Conservation (phyloP, 2,329 filamentous ascomycete genomes). For the Ophiocordyceps unilateralis region DNA sequence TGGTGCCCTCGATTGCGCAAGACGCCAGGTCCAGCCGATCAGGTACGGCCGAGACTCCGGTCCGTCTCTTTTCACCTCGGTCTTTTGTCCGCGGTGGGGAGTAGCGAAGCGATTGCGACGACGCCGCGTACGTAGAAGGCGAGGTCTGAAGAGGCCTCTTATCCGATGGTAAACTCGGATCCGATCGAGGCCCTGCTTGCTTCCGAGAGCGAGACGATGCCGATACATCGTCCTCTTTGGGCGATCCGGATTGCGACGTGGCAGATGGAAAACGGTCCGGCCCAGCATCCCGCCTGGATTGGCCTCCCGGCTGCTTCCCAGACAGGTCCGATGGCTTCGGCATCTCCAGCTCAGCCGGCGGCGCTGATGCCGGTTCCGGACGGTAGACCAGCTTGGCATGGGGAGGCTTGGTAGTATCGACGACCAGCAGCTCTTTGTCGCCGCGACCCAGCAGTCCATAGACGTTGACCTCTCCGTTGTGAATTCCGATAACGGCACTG, state of each 20-base stretch:
- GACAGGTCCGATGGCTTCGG: not conserved
- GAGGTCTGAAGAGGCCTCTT: not conserved
- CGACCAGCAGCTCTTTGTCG: slow-evolving; percentile 48
- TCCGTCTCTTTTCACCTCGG: not conserved
- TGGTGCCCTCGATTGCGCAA: not conserved
- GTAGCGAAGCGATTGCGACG: no score
- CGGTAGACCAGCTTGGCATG: slow-evolving; percentile 26
- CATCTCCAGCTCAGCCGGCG: not conserved
- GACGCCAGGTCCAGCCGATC: not conserved
- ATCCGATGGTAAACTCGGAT: not conserved
- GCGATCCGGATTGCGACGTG: not conserved
- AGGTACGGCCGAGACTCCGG: not conserved
- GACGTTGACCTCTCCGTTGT: slow-evolving; percentile 45
- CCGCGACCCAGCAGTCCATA: slow-evolving; percentile 57
- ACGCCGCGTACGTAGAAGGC: not conserved
- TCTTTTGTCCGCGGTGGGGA: not conserved
- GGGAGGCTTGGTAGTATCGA: slow-evolving; percentile 37
- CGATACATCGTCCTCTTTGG: not conserved
- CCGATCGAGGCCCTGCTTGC: not conserved
- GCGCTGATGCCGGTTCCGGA: not conserved
- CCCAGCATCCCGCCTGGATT: no score
- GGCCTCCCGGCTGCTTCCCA: no score
- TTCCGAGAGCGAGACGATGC: not conserved
- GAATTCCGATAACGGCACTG: slow-evolving; percentile 51
- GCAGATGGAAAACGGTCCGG: not conserved